These are phyloP conservation scores for Telopea speciosissima DNA, from an alignment of 177 flowering plant species.

Conservation along the genomic window DNA sequence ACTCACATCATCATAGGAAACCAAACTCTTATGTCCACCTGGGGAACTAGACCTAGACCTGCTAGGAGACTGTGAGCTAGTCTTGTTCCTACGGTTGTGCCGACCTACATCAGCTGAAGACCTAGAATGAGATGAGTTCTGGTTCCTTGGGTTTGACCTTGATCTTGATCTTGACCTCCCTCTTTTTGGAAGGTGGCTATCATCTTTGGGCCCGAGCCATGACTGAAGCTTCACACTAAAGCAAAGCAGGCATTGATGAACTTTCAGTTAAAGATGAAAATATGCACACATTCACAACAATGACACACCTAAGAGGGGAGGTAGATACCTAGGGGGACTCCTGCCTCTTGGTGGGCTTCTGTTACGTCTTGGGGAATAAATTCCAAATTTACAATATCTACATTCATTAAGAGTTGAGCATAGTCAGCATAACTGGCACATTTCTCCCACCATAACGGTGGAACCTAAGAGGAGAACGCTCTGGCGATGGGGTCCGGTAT, in stretches of 20 bases:
- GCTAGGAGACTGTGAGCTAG: conserved; percentile 31
- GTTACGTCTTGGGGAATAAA: conserved; percentile 30
- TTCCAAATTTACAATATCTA: not conserved
- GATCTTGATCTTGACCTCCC: conserved; percentile 29
- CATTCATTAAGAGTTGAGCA: too few relatives aligned
- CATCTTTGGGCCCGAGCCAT: conserved; percentile 56
- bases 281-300: too few relatives aligned
- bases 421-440: conserved; percentile 39
- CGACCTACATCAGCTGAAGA: conserved; percentile 29
- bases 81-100: conserved; percentile 1
- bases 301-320: too few relatives aligned
- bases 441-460: conserved; percentile 55
- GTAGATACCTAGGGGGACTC: conserved; percentile 88
- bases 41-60: conserved; percentile 57
- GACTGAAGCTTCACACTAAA: conserved; percentile 64
- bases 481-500: conserved; percentile 93
- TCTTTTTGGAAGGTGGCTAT: conserved; percentile 22
- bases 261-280: too few relatives aligned
- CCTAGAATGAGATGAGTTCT: conserved; percentile 38
- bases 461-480: conserved; percentile 50
- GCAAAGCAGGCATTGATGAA: conserved; percentile 31
- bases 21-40: conserved; percentile 51
- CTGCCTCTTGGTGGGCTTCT: conserved; percentile 71
- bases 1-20: conserved; percentile 64
- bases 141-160: too few relatives aligned